Evolutionary conservation across 371 early-diverging fungal genomes (phyloP), one percentile per base, ranked within the genome.

Genomic region (Rhizopus delemar): DNA sequence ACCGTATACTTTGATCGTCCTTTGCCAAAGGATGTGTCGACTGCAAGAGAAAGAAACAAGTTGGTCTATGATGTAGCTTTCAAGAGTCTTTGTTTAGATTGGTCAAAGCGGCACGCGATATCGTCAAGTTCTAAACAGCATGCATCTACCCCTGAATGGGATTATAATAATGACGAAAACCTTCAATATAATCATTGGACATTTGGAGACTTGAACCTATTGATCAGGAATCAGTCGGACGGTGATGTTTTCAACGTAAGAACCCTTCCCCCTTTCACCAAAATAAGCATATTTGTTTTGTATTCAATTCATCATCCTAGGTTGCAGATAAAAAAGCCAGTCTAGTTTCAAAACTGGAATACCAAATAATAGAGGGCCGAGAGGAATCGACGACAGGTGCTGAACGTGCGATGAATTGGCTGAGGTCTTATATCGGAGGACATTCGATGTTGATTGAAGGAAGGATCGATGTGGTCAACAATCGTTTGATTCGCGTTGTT

Each of bases 391-490:
- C 39, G 12, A 60, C 62, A 31, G 43, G 61, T n/a, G 31, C 41
- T 16, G 69, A 69, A 22, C 57, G 69, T 34, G 57, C 63, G 8
- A 41, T 31, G 11, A 46, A 63, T 28, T 69, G 69, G 69, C 32
- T 69, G 16, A 60, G 62, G 22, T 69, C 69, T 28, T 69, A 57
- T 46, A 50, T 69, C 1, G 61, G 53, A n/a, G 69, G 69, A 0
- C 69, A 69, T 49, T 64, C 69, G 3, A 57, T 49, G 8, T 38
- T 64, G 9, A 11, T 64, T 0, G 65, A 64, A 48, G 69, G 61
- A 2, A 53, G 59, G 16, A 48, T 69, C 11, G 62, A 69, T 55
- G 61, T 64, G 16, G 45, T 46, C 11, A 69, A 58, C 6, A 53
- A 64, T 8, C 9, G 35, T 12, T 36, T 69, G 34, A 29, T 51